phyloP scores from a whole-genome alignment of 495 filamentous ascomycete genomes.

The Podospora sp. region DNA sequence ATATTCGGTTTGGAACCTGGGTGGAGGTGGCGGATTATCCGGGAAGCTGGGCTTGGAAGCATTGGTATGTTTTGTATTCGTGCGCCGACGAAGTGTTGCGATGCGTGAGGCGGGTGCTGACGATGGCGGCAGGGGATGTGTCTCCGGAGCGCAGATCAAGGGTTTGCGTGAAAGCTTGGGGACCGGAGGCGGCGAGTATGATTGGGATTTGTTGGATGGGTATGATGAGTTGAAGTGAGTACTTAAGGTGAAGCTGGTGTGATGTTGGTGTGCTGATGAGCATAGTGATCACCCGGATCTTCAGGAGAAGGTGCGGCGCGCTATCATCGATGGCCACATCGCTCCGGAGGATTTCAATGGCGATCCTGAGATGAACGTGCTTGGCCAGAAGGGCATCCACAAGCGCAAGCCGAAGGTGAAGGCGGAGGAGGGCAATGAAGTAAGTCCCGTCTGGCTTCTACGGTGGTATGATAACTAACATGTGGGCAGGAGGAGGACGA shows the following conservation, averaged over 20 bases:
- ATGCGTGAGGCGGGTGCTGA: neutral
- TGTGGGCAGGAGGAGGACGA: conserved; percentile 33
- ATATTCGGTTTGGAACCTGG: conserved; percentile 70
- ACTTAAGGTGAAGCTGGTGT: neutral
- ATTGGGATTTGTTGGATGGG: conserved; percentile 62
- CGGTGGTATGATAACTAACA: conserved; percentile 19
- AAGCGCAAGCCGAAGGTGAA: conserved; percentile 46
- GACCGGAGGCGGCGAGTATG: conserved; percentile 38
- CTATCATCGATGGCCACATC: conserved; percentile 70
- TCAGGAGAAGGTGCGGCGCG: conserved; percentile 64
- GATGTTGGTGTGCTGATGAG: neutral
- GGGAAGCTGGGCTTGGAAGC: conserved; percentile 65
- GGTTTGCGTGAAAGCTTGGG: conserved; percentile 55
- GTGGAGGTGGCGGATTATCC: conserved; percentile 52
- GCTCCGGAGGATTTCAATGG: conserved; percentile 77
- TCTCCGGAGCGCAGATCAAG: conserved; percentile 63
- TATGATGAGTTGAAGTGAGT: conserved; percentile 66
- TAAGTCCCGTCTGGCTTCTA: conserved; percentile 14
- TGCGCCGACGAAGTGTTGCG: neutral
- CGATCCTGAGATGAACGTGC: conserved; percentile 68
- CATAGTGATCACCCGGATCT: conserved; percentile 45
- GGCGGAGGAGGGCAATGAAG: conserved; percentile 34
- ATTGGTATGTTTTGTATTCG: conserved; percentile 70
- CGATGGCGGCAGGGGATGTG: conserved; percentile 69
- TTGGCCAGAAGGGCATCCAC: conserved; percentile 64